A percentile compares a stretch with the other conserved stretches of the same genome.
phyloP scores from a whole-genome alignment of 208 protist genomes.

The Crithidia expoeki region DNA sequence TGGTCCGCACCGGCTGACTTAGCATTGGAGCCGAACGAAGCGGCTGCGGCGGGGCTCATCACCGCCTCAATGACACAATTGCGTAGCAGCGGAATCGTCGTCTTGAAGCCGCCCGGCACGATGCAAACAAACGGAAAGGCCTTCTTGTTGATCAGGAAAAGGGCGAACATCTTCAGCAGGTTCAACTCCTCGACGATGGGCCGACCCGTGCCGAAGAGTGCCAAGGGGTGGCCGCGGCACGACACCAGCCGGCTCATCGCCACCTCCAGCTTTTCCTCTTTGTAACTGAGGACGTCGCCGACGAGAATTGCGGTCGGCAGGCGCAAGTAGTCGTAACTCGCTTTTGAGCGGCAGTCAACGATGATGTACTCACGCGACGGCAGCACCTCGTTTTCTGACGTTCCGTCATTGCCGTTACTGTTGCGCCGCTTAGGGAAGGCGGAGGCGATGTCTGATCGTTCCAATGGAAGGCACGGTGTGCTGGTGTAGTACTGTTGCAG shows the following conservation, averaged over 20 bases:
- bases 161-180: constrained; percentile 81
- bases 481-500: constrained; percentile 67
- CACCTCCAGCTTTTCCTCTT: constrained; percentile 38
- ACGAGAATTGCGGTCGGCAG: constrained; percentile 82
- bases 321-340: constrained; percentile 84
- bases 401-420: not conserved
- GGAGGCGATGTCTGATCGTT: constrained; percentile 68
- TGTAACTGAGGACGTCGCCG: constrained; percentile 54
- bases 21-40: constrained; percentile 1
- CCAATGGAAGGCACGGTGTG: constrained; percentile 64
- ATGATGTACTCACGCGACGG: constrained; percentile 76
- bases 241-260: constrained; percentile 47
- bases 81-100: constrained; percentile 72
- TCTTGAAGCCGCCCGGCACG: constrained; percentile 71
- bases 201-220: constrained; percentile 77
- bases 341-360: constrained; percentile 82
- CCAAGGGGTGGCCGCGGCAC: constrained; percentile 65
- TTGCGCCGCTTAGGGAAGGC: constrained; percentile 47
- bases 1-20: constrained; percentile 11
- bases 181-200: constrained; percentile 86
- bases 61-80: constrained; percentile 38
- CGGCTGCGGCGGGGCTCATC: constrained; percentile 23
- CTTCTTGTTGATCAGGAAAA: constrained; percentile 72
- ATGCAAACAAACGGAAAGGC: constrained; percentile 83
- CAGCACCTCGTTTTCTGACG: not conserved